Conservation (phyloP, 352 stramenopile species). For the Phytopythium helicoides region DNA sequence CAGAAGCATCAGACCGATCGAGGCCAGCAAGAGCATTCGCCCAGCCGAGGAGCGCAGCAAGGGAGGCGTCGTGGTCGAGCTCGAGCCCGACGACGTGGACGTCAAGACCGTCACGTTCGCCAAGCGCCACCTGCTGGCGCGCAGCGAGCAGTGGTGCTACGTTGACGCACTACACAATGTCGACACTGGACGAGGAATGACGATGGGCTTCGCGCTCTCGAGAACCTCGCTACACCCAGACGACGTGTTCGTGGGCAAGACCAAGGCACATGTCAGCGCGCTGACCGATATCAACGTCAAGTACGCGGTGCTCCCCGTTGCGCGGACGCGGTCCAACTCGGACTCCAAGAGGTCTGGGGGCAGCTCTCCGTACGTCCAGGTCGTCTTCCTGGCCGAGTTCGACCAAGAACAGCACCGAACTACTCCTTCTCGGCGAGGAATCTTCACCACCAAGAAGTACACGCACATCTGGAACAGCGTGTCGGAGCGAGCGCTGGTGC, state of each 20-base stretch:
- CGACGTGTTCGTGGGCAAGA: conserved; percentile 45
- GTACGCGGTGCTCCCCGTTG: conserved; percentile 27
- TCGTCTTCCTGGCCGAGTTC: conserved; percentile 38
- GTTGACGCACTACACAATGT: conserved; percentile 25
- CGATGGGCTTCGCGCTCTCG: conserved; percentile 29
- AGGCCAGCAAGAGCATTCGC: neutral
- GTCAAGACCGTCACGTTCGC: conserved; percentile 50
- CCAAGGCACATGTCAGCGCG: conserved; percentile 24
- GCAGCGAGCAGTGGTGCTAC: conserved; percentile 52
- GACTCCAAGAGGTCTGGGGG: conserved; percentile 5
- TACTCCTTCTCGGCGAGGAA: neutral
- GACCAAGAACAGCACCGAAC: conserved; percentile 5
- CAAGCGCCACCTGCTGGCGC: conserved; percentile 36
- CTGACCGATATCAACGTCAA: conserved; percentile 13
- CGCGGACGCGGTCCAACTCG: neutral
- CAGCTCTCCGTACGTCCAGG: conserved; percentile 21
- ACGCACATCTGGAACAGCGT: neutral
- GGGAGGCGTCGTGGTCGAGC: neutral
- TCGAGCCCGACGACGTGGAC: conserved; percentile 18
- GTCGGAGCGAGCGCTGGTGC: conserved; percentile 18
- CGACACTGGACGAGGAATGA: conserved; percentile 6
- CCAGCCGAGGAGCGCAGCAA: neutral
- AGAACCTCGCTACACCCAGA: conserved; percentile 36
- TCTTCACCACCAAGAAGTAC: neutral
- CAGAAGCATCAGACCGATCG: too few relatives aligned